Evolutionary conservation across 2,329 filamentous ascomycete species (phyloP).

Genomic region (Calonectria hawksworthii): DNA sequence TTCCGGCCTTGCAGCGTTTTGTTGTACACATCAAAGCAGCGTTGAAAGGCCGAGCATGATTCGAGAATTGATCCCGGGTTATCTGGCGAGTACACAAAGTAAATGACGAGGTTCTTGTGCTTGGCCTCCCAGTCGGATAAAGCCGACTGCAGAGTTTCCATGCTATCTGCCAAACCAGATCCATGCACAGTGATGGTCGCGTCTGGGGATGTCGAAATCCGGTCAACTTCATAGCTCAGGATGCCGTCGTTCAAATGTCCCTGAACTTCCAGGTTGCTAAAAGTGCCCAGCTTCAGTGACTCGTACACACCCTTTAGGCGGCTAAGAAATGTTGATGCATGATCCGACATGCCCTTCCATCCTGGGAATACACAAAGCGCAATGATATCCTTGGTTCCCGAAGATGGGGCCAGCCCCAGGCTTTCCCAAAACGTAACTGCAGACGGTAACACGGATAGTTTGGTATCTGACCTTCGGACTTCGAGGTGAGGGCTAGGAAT

Average conservation of each 20-base stretch:
- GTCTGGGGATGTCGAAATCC: conserved; percentile 57
- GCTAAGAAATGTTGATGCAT: conserved; percentile 74
- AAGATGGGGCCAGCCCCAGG: conserved; percentile 79
- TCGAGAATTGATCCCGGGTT: conserved; percentile 74
- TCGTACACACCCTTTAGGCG: conserved; percentile 81
- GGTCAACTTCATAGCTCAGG: conserved; percentile 64
- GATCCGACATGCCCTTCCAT: conserved; percentile 72
- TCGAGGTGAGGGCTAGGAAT: conserved; percentile 80
- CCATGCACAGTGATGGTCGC: conserved; percentile 57
- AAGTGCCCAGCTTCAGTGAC: conserved; percentile 77
- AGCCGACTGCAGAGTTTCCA: conserved; percentile 63
- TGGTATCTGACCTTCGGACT: conserved; percentile 77
- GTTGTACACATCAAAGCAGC: conserved; percentile 73
- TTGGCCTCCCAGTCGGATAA: conserved; percentile 58
- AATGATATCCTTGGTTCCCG: conserved; percentile 78
- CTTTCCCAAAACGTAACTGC: conserved; percentile 87
- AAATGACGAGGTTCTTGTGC: conserved; percentile 78
- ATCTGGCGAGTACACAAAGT: conserved; percentile 79
- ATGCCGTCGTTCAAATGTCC: conserved; percentile 59
- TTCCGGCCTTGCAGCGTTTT: conserved; percentile 59
- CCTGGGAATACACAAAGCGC: conserved; percentile 80
- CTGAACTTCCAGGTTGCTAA: conserved; percentile 65
- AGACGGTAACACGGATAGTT: conserved; percentile 80
- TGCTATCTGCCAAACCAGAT: conserved; percentile 62
- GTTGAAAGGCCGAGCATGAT: conserved; percentile 80